Conservation (phyloP, 371 early-diverging fungal species). For the Mucor mucedo region DNA sequence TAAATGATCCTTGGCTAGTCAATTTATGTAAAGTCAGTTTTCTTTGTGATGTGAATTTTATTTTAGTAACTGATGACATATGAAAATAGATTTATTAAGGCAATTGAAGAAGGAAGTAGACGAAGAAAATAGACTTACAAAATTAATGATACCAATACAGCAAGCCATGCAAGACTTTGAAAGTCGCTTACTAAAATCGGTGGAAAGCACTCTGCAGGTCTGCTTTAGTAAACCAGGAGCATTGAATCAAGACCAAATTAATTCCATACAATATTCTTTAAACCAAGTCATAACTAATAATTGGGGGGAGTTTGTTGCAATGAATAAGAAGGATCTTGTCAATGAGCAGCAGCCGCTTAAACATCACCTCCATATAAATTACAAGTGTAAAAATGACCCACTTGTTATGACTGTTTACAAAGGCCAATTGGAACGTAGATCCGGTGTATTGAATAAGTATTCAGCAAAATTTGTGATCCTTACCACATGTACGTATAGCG, state of each 20-base stretch:
- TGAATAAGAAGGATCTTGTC: slow-evolving; percentile 40
- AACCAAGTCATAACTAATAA: slow-evolving; percentile 25
- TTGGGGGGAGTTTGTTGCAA: slow-evolving; percentile 32
- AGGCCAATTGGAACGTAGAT: slow-evolving; percentile 40
- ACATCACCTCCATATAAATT: slow-evolving; percentile 45
- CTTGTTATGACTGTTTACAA: slow-evolving; percentile 43
- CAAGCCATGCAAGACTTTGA: slow-evolving; percentile 34
- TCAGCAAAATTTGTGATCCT: slow-evolving; percentile 38
- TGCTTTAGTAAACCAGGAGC: slow-evolving; percentile 26
- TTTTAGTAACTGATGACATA: not conserved
- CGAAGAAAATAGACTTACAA: slow-evolving; percentile 44
- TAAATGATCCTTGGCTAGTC: slow-evolving; percentile 44
- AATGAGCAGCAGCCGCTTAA: slow-evolving; percentile 34
- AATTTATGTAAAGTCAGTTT: slow-evolving; percentile 37
- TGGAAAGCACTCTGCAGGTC: slow-evolving; percentile 29
- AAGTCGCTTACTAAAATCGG: slow-evolving; percentile 17
- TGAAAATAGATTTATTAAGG: slow-evolving; percentile 38
- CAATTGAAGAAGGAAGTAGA: slow-evolving; percentile 45
- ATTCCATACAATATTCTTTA: slow-evolving; percentile 18
- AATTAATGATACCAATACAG: slow-evolving; percentile 43
- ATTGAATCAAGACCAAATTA: slow-evolving; percentile 17
- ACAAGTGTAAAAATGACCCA: slow-evolving; percentile 43
- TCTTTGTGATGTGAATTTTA: not conserved
- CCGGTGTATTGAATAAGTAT: slow-evolving; percentile 42
- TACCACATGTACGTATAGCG: slow-evolving; percentile 33